These are phyloP conservation scores for Aspergillus glaucus DNA, from an alignment of 2,329 filamentous ascomycete species.

Conservation along the genomic window DNA sequence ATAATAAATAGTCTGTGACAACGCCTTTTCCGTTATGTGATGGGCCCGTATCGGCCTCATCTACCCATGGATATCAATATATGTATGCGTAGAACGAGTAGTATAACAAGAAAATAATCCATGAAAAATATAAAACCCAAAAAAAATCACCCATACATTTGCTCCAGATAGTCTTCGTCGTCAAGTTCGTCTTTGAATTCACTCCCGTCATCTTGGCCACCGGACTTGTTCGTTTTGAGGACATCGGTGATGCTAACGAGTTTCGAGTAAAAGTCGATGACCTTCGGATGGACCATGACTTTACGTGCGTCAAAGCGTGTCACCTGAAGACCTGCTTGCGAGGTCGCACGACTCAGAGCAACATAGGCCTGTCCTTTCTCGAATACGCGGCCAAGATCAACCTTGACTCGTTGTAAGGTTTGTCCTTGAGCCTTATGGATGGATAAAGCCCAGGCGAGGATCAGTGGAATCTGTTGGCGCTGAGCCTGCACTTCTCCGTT, in stretches of 20 bases:
- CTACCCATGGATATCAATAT: slow-evolving; percentile 9
- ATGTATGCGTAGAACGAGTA: not conserved
- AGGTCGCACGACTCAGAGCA: slow-evolving; percentile 85
- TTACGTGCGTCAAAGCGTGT: slow-evolving; percentile 80
- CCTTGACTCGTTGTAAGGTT: slow-evolving; percentile 87
- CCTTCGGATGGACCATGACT: slow-evolving; percentile 88
- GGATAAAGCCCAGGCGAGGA: slow-evolving; percentile 91
- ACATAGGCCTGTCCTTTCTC: slow-evolving; percentile 98
- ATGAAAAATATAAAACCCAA: not conserved
- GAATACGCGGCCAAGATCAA: slow-evolving; percentile 85
- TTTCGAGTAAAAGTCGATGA: slow-evolving; percentile 77
- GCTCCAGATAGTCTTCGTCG: slow-evolving; percentile 33
- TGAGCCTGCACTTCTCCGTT: slow-evolving; percentile 90
- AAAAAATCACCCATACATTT: slow-evolving; percentile 8
- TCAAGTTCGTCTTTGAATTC: slow-evolving; percentile 38
- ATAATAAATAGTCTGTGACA: not conserved
- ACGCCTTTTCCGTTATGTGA: not conserved
- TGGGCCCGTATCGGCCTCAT: not conserved
- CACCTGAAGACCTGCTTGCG: slow-evolving; percentile 80
- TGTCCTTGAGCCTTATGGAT: slow-evolving; percentile 98
- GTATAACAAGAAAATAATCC: not conserved
- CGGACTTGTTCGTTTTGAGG: slow-evolving; percentile 21
- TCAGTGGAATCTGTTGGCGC: slow-evolving; percentile 74
- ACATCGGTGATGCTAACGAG: slow-evolving; percentile 65
- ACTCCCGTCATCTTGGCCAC: slow-evolving; percentile 24